Base-by-base conservation (phyloP, 1,284 basidiomycete genomes). In the Ustilago trichophora region DNA sequence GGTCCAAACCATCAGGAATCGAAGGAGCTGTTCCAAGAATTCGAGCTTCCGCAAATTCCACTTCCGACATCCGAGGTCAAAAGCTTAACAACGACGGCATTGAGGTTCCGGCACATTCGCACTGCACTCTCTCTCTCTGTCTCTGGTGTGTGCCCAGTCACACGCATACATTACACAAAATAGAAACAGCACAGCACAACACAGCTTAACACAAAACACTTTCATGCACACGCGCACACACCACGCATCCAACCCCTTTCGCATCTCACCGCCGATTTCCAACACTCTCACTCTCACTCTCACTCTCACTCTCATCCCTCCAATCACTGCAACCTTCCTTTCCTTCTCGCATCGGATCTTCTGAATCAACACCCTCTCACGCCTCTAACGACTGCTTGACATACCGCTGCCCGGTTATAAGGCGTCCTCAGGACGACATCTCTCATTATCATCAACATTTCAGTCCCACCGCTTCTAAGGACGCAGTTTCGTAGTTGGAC, bases 171-270 rank as follows among this genome's bases (percentile, higher is more conserved):
- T 11, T 11, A 41, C 25, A 25, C 26, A n/a, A n/a, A n/a, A n/a
- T n/a, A n/a, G n/a, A n/a, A n/a, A 31, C 22, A 22, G 29, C 26
- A 33, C 29, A 33, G 31, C 21, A 18, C 42, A 33, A 19, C 43
- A 38, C 33, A 22, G 49, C 27, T 18, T 35, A 42, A 19, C 36
- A 24, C 33, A 21, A 13, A 22, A 21, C 6, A 10, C 24, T 27
- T 34, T 45, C 42, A 55, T 42, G 37, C 51, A 46, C 4, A 31
- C 18, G 36, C 22, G 41, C 50, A 29, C 43, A 44, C 34, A 16
- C 26, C 19, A 47, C 52, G 52, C 44, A 40, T 9, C 25, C 25
- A 13, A 24, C 47, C 47, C 36, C 47, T 49, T 37, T 40, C 19
- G 47, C 34, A 21, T 37, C 31, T 31, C 42, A 33, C n/a, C 25